Base-by-base conservation (phyloP, 345 rosid species). In the Populus davidiana region DNA sequence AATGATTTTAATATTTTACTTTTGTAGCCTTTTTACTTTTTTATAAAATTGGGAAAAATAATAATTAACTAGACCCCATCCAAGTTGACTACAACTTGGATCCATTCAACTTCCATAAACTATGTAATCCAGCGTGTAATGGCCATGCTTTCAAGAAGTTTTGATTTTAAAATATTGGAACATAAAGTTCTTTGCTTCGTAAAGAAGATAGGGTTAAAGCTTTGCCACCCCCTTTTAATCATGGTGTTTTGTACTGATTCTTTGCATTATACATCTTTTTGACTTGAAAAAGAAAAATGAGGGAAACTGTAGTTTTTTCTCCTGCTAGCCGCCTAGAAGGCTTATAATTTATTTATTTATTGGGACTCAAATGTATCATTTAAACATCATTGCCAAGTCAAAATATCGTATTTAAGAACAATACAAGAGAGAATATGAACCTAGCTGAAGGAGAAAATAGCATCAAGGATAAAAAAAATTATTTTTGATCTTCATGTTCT, bases 141-240 rank as follows among this genome's bases (percentile, higher is more conserved):
- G 49, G 35, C 31, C 25, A 25, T 12, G 6, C n/a, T 71, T 54
- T 20, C 52, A 67, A 33, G 25, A 59, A 38, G 12, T 38, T 38
- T 36, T 23, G n/a, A 2, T 1, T 62, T 73, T 12, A 14, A 33
- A 39, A 61, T 3, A 8, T 5, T 8, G 20, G 8, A 16, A 11
- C 64, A 63, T n/a, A 14, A 63, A 25, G 1, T 6, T 12, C 16
- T 50, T 65, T 65, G 56, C 77, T 75, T 64, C 35, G 61, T 2
- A 74, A 74, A 65, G 36, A 75, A 69, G 74, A 56, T 6, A 76
- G 21, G 27, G 67, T 76, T 23, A 76, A 76, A 76, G 66, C 9
- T 52, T 56, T 4, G 31, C n/a, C 12, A 59, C 73, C 25, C 72
- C 47, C 52, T n/a, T 49, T 43, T 56, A 68, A 77, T 77, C 74